Evolutionary conservation across 257 asterid species (phyloP), one percentile per base, ranked within the genome.

Genomic region (Solanum bulbocastanum): DNA sequence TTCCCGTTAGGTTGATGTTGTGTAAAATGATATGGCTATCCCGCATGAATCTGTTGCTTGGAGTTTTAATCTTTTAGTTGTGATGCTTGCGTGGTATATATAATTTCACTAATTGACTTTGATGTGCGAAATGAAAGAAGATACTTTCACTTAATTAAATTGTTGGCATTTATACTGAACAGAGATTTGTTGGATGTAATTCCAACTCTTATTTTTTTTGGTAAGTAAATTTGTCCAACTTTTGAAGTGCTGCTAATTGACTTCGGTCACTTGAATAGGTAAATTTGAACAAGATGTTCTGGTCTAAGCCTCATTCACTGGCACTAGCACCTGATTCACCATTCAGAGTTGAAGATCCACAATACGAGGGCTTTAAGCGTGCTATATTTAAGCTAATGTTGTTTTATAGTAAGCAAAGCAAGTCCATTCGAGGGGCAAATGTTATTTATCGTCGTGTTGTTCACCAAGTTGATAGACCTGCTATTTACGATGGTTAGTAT

Each of bases 331-430:
- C 87, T 88, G 96, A 92, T 91, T 97, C 99, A 16, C 95, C 94
- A 8, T 76, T 92, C 71, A 92, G 98, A 86, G 89, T 93, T 88
- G 95, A 92, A 66, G 97, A 93, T 35, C 99, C 98, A 25, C 90
- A 95, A 16, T 94, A 93, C 75, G 93, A 90, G 88, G 99, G 98
- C 22, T 46, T 94, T 71, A 93, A 90, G 88, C 93, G 92, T 22
- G 42, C 94, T 35, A 22, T 95, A 72, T 90, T 97, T 66, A 95
- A 86, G 92, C 71, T 97, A 94, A 91, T 96, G 98, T 84, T 95
- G 87, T 94, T 92, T 89, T 97, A 97, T 90, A 94, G 98, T 92
- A 96, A 96, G 90, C 99, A 97, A 90, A 97, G 98, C 92, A 95
- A 91, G 92, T 91, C 91, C 87, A 95, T 97, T 86, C 96, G 98